Conservation (phyloP, 257 asterid genomes). For the Handroanthus guayacan region DNA sequence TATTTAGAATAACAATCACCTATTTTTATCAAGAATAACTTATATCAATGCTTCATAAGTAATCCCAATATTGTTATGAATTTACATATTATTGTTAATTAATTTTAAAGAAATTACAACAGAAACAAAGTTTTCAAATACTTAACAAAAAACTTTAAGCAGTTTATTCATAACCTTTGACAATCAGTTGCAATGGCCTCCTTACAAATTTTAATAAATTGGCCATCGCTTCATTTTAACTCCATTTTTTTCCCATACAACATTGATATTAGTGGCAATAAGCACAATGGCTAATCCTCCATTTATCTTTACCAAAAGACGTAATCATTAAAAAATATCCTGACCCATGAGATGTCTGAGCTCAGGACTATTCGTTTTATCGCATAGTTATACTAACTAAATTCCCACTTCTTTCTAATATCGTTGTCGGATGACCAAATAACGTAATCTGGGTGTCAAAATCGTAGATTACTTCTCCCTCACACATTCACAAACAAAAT, state of each 20-base stretch:
- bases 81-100: no score
- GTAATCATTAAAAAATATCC: neutral
- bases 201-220: no score
- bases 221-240: no score
- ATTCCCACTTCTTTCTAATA: constrained; percentile 15
- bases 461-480: constrained; percentile 30
- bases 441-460: constrained; percentile 9
- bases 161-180: no score
- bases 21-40: no score
- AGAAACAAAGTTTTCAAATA: no score
- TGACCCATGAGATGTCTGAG: neutral
- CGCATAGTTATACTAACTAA: neutral
- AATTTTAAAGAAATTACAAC: no score
- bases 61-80: no score
- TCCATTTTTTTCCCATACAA: neutral
- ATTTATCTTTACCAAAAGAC: neutral
- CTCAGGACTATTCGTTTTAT: neutral
- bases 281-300: neutral
- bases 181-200: no score
- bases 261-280: neutral
- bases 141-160: no score
- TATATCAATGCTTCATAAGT: no score
- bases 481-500: constrained; percentile 34
- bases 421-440: constrained; percentile 47
- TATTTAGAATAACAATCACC: no score